Evolutionary conservation across 208 protist genomes (phyloP).

Genomic region (Endotrypanum monterogeii): DNA sequence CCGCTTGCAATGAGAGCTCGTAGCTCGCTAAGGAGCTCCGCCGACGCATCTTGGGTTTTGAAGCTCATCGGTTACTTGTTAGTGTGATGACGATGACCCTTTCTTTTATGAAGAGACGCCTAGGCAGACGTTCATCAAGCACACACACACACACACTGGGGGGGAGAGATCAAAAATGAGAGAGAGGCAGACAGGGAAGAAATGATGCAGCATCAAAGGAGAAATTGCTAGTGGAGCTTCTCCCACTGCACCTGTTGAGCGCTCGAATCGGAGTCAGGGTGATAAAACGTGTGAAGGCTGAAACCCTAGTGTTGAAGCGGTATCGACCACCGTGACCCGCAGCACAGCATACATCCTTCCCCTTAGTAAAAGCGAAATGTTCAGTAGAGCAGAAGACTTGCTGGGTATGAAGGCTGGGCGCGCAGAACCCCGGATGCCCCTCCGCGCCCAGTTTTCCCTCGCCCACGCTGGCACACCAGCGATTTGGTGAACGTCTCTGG

Average conservation of each 20-base stretch:
- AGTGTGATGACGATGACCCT: neutral
- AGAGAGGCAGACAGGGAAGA: neutral
- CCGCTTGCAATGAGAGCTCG: constrained; percentile 76
- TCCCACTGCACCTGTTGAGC: neutral
- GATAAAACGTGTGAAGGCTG: neutral
- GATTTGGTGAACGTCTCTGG: no score
- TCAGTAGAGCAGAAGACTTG: no score
- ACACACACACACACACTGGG: neutral
- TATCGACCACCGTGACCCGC: neutral
- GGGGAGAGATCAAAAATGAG: neutral
- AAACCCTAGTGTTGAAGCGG: neutral
- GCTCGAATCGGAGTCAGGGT: no score
- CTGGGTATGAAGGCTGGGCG: no score
- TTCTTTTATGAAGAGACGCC: neutral
- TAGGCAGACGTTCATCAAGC: neutral
- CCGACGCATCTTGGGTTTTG: constrained; percentile 52
- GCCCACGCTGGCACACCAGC: no score
- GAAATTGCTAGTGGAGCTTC: no score
- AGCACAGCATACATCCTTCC: neutral
- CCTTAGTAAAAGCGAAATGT: no score
- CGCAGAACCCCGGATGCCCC: no score
- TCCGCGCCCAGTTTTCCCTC: no score
- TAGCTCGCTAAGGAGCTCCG: constrained; percentile 83
- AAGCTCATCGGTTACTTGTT: constrained; percentile 13
- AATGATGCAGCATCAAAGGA: no score